Conservation (phyloP, 2,329 filamentous ascomycete genomes). For the Kalmusia sp. region DNA sequence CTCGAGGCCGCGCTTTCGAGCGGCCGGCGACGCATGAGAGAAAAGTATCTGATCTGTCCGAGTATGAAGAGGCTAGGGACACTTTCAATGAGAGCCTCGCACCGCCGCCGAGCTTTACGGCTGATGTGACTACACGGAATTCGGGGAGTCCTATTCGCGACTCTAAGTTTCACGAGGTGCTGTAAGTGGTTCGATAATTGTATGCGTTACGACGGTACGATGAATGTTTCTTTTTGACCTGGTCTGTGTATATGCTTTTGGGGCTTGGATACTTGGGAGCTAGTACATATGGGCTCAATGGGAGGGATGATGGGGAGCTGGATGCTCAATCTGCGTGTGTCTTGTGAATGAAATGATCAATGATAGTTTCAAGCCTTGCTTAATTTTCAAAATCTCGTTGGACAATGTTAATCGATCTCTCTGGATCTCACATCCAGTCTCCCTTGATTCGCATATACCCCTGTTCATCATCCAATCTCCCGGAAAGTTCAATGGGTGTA, state of each 20-base stretch:
- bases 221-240: background rate
- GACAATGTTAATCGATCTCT: no score
- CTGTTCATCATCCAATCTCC: no score
- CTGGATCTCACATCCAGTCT: no score
- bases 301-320: background rate
- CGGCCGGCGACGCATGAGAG: background rate
- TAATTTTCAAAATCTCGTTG: no score
- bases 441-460: no score
- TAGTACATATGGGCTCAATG: conserved; percentile 12
- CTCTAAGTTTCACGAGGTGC: conserved; percentile 42
- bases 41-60: conserved; percentile 33
- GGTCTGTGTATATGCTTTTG: background rate
- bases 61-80: conserved; percentile 62
- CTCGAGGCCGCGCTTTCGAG: conserved; percentile 26
- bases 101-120: conserved; percentile 49
- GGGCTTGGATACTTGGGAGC: conserved; percentile 4
- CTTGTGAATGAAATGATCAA: no score
- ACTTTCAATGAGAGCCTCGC: conserved; percentile 55
- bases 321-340: background rate
- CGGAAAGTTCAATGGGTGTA: no score
- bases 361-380: no score
- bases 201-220: conserved; percentile 3
- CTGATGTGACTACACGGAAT: conserved; percentile 24
- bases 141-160: conserved; percentile 41
- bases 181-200: background rate